Base-by-base conservation (phyloP, 371 early-diverging fungal genomes). In the Mucor circinelloides region DNA sequence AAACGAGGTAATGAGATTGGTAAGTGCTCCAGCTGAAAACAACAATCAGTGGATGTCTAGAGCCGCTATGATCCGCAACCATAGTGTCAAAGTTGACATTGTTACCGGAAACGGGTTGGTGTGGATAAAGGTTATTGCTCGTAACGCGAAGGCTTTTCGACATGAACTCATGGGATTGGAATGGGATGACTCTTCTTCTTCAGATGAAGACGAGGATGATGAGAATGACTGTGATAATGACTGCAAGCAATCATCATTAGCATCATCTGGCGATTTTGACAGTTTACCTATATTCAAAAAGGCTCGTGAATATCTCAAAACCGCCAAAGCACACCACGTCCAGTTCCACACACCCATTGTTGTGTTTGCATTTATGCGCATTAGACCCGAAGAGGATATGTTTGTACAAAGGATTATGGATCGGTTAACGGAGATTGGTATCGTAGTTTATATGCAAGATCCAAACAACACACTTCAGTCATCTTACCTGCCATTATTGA, bases 41-140 rank as follows among this genome's bases (percentile, higher is more conserved):
- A 36, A 56, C 9, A 50, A 42, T 23, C 27, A 56, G 17, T 78
- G 79, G 79, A 73, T 74, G 68, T 58, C 78, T 23, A 58, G 63
- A 27, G 71, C 76, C 6, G 71, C 64, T 7, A 73, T 76, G 70
- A 69, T 79, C 40, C 72, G 69, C 5, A 52, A 71, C 15, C 60
- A 58, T 3, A 69, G 64, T 31, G 61, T 79, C 61, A 83, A 83
- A 58, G 81, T 88, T 0, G 88, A 88, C 57, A 71, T 88, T 27
- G 80, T 85, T 3, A 76, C 82, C 2, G 79, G 81, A 34, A 59
- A 74, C 25, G 88, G 85, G 0, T 56, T 79, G 34, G 74, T 80
- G 7, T 88, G 88, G 88, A 72, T 86, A 36, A 85, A 85, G 56
- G 84, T 86, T 23, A 80, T 82, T 75, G 84, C 87, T 1, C 73